Base-by-base conservation (phyloP, 176 grass and related monocot species). In the Aegilops tauschii region DNA sequence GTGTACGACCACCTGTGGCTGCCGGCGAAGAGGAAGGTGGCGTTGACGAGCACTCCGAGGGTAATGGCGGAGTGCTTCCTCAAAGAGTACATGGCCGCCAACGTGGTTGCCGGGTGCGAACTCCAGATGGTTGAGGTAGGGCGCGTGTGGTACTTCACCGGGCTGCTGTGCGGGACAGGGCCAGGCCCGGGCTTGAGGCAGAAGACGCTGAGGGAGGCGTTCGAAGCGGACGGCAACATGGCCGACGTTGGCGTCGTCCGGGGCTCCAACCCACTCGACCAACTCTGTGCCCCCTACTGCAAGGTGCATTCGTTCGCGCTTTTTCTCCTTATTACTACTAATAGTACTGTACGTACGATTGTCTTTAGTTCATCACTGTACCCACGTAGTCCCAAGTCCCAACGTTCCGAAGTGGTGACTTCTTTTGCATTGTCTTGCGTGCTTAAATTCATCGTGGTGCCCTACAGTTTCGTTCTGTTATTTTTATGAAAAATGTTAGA, bases 51-150 rank as follows among this genome's bases (percentile, higher is more conserved):
- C 42, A 80, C 87, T 36, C 97, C 97, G 0, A 88, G 74, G 79
- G 59, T 88, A 13, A 94, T 98, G 92, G 83, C 90, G 39, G 89
- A 96, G 78, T 93, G 88, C 58, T 96, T 98, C 70, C 23, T 98
- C 7, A 93, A 31, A 28, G 92, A 96, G 88, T 94, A 88, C 81
- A 74, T 96, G 30, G 80, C 79, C n/a, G 88, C 95, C 11, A 82
- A 88, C 71, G 77, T 23, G 18, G 92, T 98, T 62, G 75, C 91
- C 80, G 94, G 91, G 1, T 23, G 50, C 14, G 94, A 98, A 13
- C 83, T 98, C 32, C 87, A 98, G 72, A 67, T 62, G 39, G 84
- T 90, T 12, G 76, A 64, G 86, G 1, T 35, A 76, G 6, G 72
- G 80, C 18, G 50, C 16, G 50, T 6, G 50, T 72, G 75, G 7